Base-by-base conservation (phyloP, 495 filamentous ascomycete genomes). In the Penicillium chermesinum region DNA sequence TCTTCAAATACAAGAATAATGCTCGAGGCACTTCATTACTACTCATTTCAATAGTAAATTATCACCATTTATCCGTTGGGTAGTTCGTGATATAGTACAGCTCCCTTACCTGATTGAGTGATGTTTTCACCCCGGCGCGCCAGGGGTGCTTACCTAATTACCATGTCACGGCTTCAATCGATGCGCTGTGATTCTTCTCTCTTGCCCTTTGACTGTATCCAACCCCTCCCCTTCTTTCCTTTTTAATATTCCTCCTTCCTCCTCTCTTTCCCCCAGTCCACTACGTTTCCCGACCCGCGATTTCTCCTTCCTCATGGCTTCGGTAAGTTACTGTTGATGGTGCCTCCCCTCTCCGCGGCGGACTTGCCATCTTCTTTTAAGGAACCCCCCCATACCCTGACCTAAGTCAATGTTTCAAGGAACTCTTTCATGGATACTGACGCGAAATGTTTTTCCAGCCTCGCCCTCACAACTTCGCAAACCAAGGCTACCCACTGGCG, bases 401-500 rank as follows among this genome's bases (percentile, higher is more conserved):
- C n/a, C n/a, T n/a, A 6, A 7, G 7, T 7, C 18, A 17, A 40
- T 40, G n/a, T 20, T 6, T 12, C n/a, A 13, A 2, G n/a, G 38
- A 20, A 18, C 34, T 16, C 17, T 27, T 7, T 46, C 33, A 13
- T 27, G 13, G 8, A 22, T 25, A 36, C 54, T 58, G 40, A 56
- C 16, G 14, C 41, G 13, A 27, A 19, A 41, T 50, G 35, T 33
- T 18, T 43, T 0, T 61, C 40, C 48, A 75, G 72, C 72, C 72
- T 59, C 72, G 66, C 53, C 71, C 70, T 59, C 70, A 71, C 54
- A 71, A 65, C 53, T 73, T 75, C 57, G 70, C 52, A 66, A 54
- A 68, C 42, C 68, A 73, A 71, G 73, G 70, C 60, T 75, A 78
- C 64, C 54, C 69, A 50, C 72, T 77, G 35, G 65, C 71, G 21